Percentiles rank a stretch among this genome's conserved stretches.
Evolutionary conservation across 768 basidiomycete species (phyloP).

Genomic region (Amanita pallidorosea): DNA sequence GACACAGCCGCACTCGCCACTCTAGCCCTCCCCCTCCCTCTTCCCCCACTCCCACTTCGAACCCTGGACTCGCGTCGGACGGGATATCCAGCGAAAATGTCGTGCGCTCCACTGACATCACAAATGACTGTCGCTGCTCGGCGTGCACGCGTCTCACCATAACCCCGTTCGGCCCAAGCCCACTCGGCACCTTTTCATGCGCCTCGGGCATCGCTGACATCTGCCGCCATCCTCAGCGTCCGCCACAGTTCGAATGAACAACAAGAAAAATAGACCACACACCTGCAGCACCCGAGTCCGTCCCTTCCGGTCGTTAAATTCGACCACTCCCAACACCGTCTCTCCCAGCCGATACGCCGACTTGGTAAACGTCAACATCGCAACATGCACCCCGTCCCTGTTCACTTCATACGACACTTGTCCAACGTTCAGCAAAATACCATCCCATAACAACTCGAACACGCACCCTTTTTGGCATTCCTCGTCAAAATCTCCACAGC

Average conservation of each 20-base stretch:
- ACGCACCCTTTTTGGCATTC: conserved; percentile 75
- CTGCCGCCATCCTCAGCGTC: conserved; percentile 23
- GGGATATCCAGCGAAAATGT: conserved; percentile 91
- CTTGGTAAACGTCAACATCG: conserved; percentile 86
- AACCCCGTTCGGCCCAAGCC: conserved; percentile 34
- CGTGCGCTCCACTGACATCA: conserved; percentile 60
- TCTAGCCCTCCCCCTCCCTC: conserved; percentile 52
- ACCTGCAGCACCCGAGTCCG: conserved; percentile 79
- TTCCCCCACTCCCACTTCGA: conserved; percentile 50
- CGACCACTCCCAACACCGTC: conserved; percentile 81
- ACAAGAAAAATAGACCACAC: not conserved
- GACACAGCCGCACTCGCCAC: conserved; percentile 81
- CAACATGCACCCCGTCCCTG: conserved; percentile 85
- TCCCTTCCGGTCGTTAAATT: conserved; percentile 67
- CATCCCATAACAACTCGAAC: conserved; percentile 11
- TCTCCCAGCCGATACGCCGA: conserved; percentile 88
- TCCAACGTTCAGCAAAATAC: not conserved
- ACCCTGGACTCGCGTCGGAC: conserved; percentile 81
- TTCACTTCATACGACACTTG: conserved; percentile 93
- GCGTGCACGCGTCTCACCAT: conserved; percentile 71
- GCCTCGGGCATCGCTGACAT: conserved; percentile 85
- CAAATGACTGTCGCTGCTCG: conserved; percentile 74
- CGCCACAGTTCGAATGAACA: not conserved
- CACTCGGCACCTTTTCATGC: conserved; percentile 70
- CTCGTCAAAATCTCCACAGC: conserved; percentile 88